Evolutionary conservation across 305 asterid species (phyloP).

Genomic region (Rubia peregrina): DNA sequence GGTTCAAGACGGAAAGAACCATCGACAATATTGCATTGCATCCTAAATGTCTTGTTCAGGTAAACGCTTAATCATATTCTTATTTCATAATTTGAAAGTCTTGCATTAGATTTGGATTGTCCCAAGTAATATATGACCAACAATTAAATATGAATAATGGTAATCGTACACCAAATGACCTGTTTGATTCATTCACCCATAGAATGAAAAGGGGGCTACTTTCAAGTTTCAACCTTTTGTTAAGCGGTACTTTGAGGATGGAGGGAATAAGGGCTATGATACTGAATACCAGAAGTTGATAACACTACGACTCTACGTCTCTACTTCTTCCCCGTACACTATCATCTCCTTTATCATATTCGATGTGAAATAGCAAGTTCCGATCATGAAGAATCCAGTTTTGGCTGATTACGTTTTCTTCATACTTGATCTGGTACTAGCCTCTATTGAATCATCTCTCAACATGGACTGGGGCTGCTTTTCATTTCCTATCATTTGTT

Average conservation of each 20-base stretch:
- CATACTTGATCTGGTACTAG: background rate
- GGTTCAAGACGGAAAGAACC: conserved; percentile 78
- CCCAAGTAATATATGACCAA: background rate
- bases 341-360: conserved; percentile 1
- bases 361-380: background rate
- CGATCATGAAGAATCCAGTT: background rate
- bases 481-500: background rate
- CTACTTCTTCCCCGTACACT: background rate
- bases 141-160: background rate
- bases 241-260: background rate
- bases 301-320: no score
- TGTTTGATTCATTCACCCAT: background rate
- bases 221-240: background rate
- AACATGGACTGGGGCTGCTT: background rate
- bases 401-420: background rate
- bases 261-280: background rate
- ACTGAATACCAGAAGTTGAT: background rate
- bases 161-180: background rate
- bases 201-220: no score
- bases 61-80: conserved; percentile 16
- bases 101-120: background rate
- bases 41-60: conserved; percentile 86
- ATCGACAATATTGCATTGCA: conserved; percentile 66
- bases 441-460: background rate
- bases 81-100: background rate